These are phyloP conservation scores for Monosporascus sp. DNA, from an alignment of 2,329 filamentous ascomycete genomes.

Conservation along the genomic window DNA sequence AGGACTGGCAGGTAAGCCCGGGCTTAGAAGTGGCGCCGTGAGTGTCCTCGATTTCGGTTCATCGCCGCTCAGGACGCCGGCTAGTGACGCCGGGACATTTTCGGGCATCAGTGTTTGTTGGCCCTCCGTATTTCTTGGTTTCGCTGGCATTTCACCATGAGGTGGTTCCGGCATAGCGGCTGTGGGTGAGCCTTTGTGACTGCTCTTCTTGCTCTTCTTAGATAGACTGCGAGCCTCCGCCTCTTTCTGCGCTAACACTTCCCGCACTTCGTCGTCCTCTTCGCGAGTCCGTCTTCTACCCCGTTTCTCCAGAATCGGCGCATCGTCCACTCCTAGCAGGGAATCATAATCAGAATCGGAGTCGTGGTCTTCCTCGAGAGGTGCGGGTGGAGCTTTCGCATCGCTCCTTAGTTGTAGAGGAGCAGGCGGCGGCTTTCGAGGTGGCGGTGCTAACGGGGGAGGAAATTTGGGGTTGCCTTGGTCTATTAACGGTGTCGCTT, in stretches of 20 bases:
- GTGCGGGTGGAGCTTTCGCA: slow-evolving; percentile 21
- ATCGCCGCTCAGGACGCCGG: slow-evolving; percentile 42
- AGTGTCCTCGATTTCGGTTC: slow-evolving; percentile 26
- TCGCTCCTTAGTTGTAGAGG: slow-evolving; percentile 65
- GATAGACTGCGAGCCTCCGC: slow-evolving; percentile 67
- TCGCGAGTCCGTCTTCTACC: slow-evolving; percentile 80
- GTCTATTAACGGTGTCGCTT: slow-evolving; percentile 40
- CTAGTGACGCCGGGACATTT: slow-evolving; percentile 44
- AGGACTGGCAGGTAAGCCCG: slow-evolving; percentile 56
- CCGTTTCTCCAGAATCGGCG: slow-evolving; percentile 52
- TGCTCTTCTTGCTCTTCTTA: slow-evolving; percentile 61
- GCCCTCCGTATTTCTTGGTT: slow-evolving; percentile 28
- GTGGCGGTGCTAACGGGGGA: slow-evolving; percentile 51
- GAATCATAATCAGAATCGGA: slow-evolving; percentile 83
- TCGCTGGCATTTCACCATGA: slow-evolving; percentile 32
- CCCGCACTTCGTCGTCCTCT: slow-evolving; percentile 77
- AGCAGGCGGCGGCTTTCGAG: slow-evolving; percentile 78
- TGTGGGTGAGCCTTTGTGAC: slow-evolving; percentile 42
- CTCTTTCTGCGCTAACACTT: slow-evolving; percentile 61
- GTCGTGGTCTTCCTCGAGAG: slow-evolving; percentile 50
- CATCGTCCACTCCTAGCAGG: slow-evolving; percentile 63
- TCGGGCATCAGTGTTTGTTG: slow-evolving; percentile 31
- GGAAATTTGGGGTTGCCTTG: slow-evolving; percentile 47
- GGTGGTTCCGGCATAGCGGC: slow-evolving; percentile 27
- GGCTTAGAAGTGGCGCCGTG: slow-evolving; percentile 47